Conservation (phyloP, 192 early-diverging fungal species). For the Neocallimastix lanati region DNA sequence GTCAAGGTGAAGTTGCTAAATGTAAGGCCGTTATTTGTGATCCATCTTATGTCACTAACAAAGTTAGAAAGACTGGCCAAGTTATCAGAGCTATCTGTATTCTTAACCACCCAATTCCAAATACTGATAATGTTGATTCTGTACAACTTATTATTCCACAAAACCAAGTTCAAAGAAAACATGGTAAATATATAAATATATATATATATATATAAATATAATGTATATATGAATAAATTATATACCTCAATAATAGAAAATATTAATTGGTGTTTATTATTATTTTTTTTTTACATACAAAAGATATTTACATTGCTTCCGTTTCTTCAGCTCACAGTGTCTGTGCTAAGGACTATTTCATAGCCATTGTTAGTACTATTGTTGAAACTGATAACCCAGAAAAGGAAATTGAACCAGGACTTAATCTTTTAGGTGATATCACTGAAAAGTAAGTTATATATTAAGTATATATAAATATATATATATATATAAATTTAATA, state of each 20-base stretch:
- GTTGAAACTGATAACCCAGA: constrained; percentile 85
- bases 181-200: constrained; percentile 21
- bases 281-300: too few species aligned
- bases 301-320: constrained; percentile 88
- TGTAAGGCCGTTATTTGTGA: constrained; percentile 86
- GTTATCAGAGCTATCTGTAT: constrained; percentile 95
- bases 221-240: not conserved
- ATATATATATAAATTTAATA: too few species aligned
- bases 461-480: too few species aligned
- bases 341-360: constrained; percentile 64
- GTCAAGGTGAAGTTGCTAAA: constrained; percentile 64
- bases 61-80: constrained; percentile 62
- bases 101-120: constrained; percentile 77
- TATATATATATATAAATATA: not conserved
- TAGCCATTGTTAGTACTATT: constrained; percentile 95
- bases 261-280: too few species aligned
- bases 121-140: constrained; percentile 66
- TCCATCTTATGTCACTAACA: constrained; percentile 73
- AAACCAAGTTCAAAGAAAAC: constrained; percentile 79
- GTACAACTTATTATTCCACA: constrained; percentile 95
- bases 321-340: constrained; percentile 82
- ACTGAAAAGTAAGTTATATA: constrained; percentile 49
- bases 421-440: constrained; percentile 77
- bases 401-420: constrained; percentile 70
- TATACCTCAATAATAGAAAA: too few species aligned